Evolutionary conservation across 257 asterid species (phyloP).

Genomic region (Penstemon barbatus): DNA sequence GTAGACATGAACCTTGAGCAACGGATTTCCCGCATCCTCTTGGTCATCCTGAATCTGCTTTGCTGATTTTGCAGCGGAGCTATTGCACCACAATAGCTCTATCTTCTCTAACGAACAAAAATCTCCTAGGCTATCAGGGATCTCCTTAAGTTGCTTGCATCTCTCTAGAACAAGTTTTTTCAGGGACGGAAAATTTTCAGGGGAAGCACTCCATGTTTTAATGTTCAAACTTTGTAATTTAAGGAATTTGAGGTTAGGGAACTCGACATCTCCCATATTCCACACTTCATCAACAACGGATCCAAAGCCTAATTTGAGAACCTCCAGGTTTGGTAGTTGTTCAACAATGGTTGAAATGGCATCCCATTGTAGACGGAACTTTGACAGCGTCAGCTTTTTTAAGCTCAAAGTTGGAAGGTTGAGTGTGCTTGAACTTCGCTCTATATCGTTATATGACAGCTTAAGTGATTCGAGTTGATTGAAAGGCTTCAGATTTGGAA

Average conservation of each 20-base stretch:
- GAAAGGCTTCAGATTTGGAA: neutral
- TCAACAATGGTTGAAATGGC: neutral
- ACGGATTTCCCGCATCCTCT: constrained; percentile 1
- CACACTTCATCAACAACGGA: constrained; percentile 2
- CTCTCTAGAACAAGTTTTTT: constrained; percentile 11
- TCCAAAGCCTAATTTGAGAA: neutral
- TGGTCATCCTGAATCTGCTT: neutral
- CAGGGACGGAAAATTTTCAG: constrained; percentile 16
- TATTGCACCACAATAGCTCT: constrained; percentile 17
- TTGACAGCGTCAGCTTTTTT: neutral
- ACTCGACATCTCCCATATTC: constrained; percentile 18
- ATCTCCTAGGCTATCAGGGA: constrained; percentile 10
- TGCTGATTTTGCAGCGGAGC: constrained; percentile 8
- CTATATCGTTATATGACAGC: neutral
- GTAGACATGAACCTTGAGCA: constrained; percentile 5
- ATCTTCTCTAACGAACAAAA: constrained; percentile 3
- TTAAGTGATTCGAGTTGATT: constrained; percentile 1
- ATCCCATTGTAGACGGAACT: neutral
- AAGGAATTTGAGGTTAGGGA: constrained; percentile 10
- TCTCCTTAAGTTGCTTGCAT: constrained; percentile 20
- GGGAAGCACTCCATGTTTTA: constrained; percentile 3
- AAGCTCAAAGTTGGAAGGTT: neutral
- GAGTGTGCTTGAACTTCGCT: neutral
- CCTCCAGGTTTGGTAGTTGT: constrained; percentile 3
- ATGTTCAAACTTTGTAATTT: constrained; percentile 17